Evolutionary conservation across 129 eudicot species (phyloP).

Genomic region (Flaveria linearis): DNA sequence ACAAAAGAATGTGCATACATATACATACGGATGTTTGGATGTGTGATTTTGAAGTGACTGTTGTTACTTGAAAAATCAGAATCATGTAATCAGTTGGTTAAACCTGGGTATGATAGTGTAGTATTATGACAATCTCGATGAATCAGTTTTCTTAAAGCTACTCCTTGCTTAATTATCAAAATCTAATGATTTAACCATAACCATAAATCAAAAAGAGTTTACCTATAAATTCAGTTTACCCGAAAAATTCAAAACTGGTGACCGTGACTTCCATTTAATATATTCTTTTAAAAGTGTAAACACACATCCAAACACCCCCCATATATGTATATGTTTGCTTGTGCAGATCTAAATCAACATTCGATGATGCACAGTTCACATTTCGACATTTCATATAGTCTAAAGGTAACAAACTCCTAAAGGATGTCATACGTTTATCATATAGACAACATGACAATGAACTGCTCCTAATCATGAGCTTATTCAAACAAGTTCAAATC

Average conservation of each 20-base stretch:
- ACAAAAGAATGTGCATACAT: background rate
- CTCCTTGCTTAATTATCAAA: background rate
- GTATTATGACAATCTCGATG: background rate
- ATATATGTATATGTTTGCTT: background rate
- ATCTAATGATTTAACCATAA: background rate
- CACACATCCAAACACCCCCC: constrained; percentile 8
- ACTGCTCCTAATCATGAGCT: background rate
- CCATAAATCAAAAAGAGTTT: background rate
- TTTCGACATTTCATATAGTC: too few species aligned
- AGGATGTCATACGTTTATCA: too few species aligned
- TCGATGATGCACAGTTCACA: too few species aligned
- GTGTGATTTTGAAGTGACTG: background rate
- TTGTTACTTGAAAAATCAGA: background rate
- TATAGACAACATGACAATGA: too few species aligned
- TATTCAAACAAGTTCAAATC: background rate
- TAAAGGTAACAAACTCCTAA: too few species aligned
- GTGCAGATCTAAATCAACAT: background rate
- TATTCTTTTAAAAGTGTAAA: background rate
- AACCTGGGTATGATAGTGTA: too few species aligned
- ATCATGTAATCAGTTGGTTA: too few species aligned
- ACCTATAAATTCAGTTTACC: too few species aligned
- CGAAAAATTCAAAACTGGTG: background rate
- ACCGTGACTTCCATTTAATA: background rate
- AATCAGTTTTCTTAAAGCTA: background rate
- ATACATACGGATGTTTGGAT: constrained; percentile 5